Percentiles rank a stretch among this genome's conserved stretches.
These are phyloP conservation scores for Starmerella davenportii DNA, from an alignment of 805 yeast genomes.

Conservation along the genomic window DNA sequence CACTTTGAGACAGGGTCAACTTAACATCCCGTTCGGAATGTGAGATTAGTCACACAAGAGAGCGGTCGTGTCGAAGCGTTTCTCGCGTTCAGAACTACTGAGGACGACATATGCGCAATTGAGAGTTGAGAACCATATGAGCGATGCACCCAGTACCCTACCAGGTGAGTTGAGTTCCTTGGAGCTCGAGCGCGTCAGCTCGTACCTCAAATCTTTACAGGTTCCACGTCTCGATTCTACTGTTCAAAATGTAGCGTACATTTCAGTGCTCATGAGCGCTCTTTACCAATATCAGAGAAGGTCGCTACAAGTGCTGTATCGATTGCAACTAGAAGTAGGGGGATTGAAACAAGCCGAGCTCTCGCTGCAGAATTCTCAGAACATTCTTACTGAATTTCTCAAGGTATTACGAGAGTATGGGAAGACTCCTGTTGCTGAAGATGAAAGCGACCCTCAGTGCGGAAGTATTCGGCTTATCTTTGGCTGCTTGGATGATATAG, in stretches of 20 bases:
- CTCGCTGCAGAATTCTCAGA: neutral
- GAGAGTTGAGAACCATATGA: too few species aligned
- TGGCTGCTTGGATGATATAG: too few species aligned
- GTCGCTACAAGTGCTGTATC: neutral
- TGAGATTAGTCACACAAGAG: too few species aligned
- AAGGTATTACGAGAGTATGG: neutral
- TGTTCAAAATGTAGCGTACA: neutral
- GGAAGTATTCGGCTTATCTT: too few species aligned
- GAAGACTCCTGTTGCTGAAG: neutral
- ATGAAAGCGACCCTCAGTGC: neutral
- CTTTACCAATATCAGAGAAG: neutral
- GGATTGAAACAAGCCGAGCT: neutral
- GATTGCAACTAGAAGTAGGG: neutral
- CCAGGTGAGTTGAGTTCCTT: too few species aligned
- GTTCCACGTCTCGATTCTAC: neutral
- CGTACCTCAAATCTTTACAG: neutral
- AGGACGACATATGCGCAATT: too few species aligned
- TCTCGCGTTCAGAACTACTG: too few species aligned
- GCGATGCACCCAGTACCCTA: too few species aligned
- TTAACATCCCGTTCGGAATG: too few species aligned
- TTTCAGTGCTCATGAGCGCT: neutral
- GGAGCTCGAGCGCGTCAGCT: neutral
- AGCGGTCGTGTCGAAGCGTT: too few species aligned
- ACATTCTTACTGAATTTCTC: neutral
- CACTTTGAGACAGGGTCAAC: too few species aligned